A percentile compares a stretch with the other conserved stretches of the same genome.
phyloP scores from a whole-genome alignment of 768 basidiomycete genomes.

The Galerina marginata region DNA sequence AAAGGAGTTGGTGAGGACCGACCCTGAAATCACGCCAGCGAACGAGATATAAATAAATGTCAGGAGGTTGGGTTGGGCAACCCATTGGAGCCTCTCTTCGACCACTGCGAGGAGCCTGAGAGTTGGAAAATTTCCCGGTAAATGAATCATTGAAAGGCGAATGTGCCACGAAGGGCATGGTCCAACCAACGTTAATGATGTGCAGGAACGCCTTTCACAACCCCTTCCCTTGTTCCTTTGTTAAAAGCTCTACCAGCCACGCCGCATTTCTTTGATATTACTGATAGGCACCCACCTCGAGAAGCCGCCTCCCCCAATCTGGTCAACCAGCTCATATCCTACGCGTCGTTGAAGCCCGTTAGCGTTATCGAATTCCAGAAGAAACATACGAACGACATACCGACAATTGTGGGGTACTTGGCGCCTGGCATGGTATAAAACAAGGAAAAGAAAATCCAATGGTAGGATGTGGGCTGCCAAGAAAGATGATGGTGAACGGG shows the following conservation, averaged over 20 bases:
- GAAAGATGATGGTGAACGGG: background rate
- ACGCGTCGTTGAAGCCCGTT: background rate
- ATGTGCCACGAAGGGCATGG: background rate
- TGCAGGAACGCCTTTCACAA: background rate
- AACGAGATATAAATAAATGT: no score
- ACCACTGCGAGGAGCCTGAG: no score
- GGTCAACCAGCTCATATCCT: conserved; percentile 76
- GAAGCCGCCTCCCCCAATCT: conserved; percentile 89
- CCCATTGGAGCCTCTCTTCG: no score
- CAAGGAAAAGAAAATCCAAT: background rate
- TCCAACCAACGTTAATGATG: background rate
- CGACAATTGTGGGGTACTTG: conserved; percentile 48
- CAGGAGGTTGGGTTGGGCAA: no score
- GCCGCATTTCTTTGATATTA: background rate
- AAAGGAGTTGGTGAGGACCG: background rate
- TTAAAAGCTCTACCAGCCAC: background rate
- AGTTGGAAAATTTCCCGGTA: background rate
- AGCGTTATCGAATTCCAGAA: background rate
- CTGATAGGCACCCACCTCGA: conserved; percentile 63
- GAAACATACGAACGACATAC: conserved; percentile 27
- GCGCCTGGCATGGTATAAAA: conserved; percentile 27
- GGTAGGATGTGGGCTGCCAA: background rate
- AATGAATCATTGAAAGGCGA: background rate
- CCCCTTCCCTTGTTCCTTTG: background rate
- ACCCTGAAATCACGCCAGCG: no score